phyloP scores from a whole-genome alignment of 306 rosid genomes.

The Luffa acutangula region DNA sequence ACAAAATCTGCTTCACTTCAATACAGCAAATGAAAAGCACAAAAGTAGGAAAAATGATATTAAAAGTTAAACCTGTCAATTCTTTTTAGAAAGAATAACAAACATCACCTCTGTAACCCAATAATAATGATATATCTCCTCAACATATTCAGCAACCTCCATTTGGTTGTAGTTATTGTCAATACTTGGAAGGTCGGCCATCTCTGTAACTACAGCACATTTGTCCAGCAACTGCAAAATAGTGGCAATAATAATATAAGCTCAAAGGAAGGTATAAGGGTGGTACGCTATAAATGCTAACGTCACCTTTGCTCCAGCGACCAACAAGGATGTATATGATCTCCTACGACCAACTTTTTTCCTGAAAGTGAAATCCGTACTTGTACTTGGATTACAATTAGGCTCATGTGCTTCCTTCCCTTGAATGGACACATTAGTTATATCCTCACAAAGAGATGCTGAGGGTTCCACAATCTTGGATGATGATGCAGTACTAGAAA shows the following conservation, averaged over 20 bases:
- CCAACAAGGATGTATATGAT: constrained; percentile 61
- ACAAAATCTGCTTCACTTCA: background rate
- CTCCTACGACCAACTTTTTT: constrained; percentile 47
- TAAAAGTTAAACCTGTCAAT: background rate
- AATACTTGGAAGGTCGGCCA: constrained; percentile 49
- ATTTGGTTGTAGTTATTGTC: constrained; percentile 68
- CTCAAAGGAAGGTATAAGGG: background rate
- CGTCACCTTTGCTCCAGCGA: constrained; percentile 66
- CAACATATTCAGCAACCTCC: constrained; percentile 81
- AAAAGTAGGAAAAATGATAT: background rate
- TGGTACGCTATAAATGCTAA: constrained; percentile 8
- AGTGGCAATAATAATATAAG: constrained; percentile 12
- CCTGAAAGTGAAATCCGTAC: constrained; percentile 22
- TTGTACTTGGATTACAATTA: constrained; percentile 22
- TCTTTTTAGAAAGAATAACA: background rate
- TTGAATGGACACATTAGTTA: constrained; percentile 26
- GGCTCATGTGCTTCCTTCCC: constrained; percentile 28
- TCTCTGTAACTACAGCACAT: constrained; percentile 27
- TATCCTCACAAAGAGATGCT: constrained; percentile 25
- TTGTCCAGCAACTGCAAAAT: constrained; percentile 54
- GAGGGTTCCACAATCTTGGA: constrained; percentile 31
- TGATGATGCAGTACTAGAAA: constrained; percentile 25
- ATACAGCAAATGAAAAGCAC: background rate
- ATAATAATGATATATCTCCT: constrained; percentile 71
- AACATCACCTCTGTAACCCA: constrained; percentile 68